Percentiles rank a stretch among this genome's conserved stretches.
phyloP scores from a whole-genome alignment of 495 filamentous ascomycete genomes.

The Lindgomyces ingoldianus region DNA sequence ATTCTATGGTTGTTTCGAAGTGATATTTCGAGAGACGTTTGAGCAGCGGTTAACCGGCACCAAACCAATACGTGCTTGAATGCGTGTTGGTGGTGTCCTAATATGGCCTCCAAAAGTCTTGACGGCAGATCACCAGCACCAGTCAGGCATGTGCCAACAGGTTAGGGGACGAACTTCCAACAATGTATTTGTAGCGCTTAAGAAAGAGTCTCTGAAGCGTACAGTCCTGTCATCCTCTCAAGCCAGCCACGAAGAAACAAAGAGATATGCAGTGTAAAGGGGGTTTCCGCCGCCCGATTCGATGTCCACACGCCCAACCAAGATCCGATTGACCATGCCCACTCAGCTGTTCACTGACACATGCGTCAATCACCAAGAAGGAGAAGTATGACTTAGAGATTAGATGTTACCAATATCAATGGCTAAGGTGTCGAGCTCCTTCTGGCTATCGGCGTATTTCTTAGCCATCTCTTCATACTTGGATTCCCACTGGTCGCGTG shows the following conservation, averaged over 20 bases:
- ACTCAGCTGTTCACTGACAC: constrained; percentile 4
- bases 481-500: constrained; percentile 87
- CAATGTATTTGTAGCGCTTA: constrained; percentile 22
- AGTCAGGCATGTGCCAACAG: not conserved
- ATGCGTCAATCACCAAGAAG: constrained; percentile 17
- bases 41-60: no score
- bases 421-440: constrained; percentile 88
- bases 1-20: no score
- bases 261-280: not conserved
- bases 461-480: constrained; percentile 96
- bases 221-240: not conserved
- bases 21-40: no score
- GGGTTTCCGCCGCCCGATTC: not conserved
- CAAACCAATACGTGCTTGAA: no score
- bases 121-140: not conserved
- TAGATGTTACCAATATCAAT: constrained; percentile 88
- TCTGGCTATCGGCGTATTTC: constrained; percentile 81
- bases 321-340: not conserved
- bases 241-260: constrained; percentile 4
- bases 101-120: no score
- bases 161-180: constrained; percentile 5
- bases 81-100: no score
- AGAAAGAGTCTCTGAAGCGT: constrained; percentile 17
- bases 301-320: not conserved
- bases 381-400: constrained; percentile 31